phyloP scores from a whole-genome alignment of 2,329 filamentous ascomycete genomes.

The Arthroderma sp. region DNA sequence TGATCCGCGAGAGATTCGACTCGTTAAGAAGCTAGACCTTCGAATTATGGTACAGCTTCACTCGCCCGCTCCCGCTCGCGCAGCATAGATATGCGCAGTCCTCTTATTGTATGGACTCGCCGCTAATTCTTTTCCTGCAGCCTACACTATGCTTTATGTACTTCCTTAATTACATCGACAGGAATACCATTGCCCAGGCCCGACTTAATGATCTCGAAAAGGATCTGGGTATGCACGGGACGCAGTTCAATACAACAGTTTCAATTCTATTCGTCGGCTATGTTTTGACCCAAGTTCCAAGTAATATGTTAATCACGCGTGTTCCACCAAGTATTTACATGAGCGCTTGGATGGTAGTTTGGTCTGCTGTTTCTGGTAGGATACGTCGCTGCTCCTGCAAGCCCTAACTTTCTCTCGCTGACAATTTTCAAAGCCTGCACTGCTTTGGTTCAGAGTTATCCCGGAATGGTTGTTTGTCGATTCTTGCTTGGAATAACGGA shows the following conservation, averaged over 20 bases:
- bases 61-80: constrained; percentile 75
- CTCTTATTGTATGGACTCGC: no score
- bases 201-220: constrained; percentile 11
- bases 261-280: constrained; percentile 31
- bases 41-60: constrained; percentile 51
- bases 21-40: constrained; percentile 31
- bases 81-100: constrained; percentile 21
- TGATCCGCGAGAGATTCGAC: constrained; percentile 27
- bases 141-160: constrained; percentile 16
- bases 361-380: constrained; percentile 6
- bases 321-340: constrained; percentile 12
- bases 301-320: constrained; percentile 13
- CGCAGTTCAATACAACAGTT: constrained; percentile 34
- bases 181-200: constrained; percentile 13
- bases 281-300: constrained; percentile 9
- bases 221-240: constrained; percentile 33
- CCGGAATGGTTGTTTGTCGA: constrained; percentile 24
- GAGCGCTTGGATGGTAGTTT: constrained; percentile 6
- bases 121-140: constrained; percentile 4
- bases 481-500: constrained; percentile 13
- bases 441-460: constrained; percentile 29
- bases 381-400: constrained; percentile 1
- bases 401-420: neutral
- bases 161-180: constrained; percentile 15
- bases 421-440: constrained; percentile 22